phyloP scores from a whole-genome alignment of 2,329 filamentous ascomycete genomes.

The Fusarium poae region DNA sequence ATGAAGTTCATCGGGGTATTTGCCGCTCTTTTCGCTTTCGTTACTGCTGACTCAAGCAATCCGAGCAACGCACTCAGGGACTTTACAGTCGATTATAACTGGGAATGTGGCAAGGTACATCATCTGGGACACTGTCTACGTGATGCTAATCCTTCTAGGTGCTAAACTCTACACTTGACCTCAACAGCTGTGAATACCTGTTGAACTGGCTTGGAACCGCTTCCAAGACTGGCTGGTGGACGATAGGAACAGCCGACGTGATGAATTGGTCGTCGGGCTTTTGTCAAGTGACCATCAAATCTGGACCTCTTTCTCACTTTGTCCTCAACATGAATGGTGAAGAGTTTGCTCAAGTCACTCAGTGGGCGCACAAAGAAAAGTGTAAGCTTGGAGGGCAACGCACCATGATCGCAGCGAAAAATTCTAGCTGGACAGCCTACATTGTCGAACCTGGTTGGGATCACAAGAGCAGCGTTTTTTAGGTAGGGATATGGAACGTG shows the following conservation, averaged over 20 bases:
- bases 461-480: background rate
- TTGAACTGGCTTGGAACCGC: background rate
- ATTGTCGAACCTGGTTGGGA: constrained; percentile 17
- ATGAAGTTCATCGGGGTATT: background rate
- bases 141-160: background rate
- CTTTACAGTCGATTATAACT: constrained; percentile 7
- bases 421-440: constrained; percentile 15
- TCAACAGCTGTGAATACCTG: background rate
- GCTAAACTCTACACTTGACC: background rate
- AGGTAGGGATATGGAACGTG: background rate
- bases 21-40: constrained; percentile 2
- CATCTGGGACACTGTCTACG: background rate
- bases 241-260: background rate
- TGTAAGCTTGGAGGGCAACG: background rate
- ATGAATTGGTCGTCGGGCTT: background rate
- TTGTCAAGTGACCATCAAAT: background rate
- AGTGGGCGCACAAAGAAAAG: background rate
- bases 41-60: background rate
- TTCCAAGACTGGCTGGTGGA: constrained; percentile 1
- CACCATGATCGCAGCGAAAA: background rate
- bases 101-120: constrained; percentile 15
- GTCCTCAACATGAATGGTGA: constrained; percentile 2
- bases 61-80: background rate
- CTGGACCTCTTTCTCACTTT: background rate
- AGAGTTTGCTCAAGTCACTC: background rate